Conservation (phyloP, 2,329 filamentous ascomycete species). For the Aspergillus luchuensis region DNA sequence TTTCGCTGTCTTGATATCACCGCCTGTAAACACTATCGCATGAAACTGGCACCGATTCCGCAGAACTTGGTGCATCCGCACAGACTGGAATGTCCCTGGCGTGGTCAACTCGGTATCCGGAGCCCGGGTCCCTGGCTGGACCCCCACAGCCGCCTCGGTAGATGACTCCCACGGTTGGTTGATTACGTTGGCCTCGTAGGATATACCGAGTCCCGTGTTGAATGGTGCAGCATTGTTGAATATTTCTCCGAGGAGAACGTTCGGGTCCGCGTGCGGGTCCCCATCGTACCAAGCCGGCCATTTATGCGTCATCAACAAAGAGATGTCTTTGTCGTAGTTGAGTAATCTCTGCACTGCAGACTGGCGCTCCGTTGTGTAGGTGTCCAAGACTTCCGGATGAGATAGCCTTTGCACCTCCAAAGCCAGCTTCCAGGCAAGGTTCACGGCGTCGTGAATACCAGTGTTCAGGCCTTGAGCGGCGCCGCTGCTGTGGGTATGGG, state of each 20-base stretch:
- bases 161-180: background rate
- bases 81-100: constrained; percentile 6
- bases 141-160: background rate
- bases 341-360: constrained; percentile 8
- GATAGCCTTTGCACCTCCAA: background rate
- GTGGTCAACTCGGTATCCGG: constrained; percentile 3
- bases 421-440: constrained; percentile 14
- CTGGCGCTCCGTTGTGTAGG: constrained; percentile 6
- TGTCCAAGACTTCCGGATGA: background rate
- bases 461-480: constrained; percentile 16
- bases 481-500: constrained; percentile 11
- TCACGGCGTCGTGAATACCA: constrained; percentile 14
- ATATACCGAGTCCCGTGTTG: constrained; percentile 13
- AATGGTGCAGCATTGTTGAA: constrained; percentile 10
- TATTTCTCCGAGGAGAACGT: constrained; percentile 10
- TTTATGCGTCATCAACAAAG: constrained; percentile 8
- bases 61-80: constrained; percentile 7
- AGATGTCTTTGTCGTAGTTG: constrained; percentile 10
- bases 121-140: constrained; percentile 7
- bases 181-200: constrained; percentile 6
- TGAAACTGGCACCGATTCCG: constrained; percentile 5
- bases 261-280: constrained; percentile 8
- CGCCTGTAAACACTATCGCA: background rate
- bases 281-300: constrained; percentile 14
- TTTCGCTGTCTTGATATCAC: background rate